These are phyloP conservation scores for Bonia amplexicaulis DNA, from an alignment of 176 grass and related monocot genomes.

Conservation along the genomic window DNA sequence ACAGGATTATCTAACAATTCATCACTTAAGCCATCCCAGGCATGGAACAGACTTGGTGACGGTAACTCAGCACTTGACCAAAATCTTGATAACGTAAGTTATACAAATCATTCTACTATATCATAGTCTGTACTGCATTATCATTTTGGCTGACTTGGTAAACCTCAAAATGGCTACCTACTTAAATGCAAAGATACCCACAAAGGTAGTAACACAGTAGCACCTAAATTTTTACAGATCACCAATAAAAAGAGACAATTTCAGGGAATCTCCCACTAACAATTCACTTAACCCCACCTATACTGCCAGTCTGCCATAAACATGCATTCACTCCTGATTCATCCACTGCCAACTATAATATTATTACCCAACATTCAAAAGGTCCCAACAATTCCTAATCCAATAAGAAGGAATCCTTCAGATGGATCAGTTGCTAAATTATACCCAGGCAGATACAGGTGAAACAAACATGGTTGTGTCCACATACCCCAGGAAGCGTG, in stretches of 20 bases:
- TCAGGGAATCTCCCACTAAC: not conserved
- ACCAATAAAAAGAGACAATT: not conserved
- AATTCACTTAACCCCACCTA: slow-evolving; percentile 7
- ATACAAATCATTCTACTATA: not conserved
- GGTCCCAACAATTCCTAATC: not conserved
- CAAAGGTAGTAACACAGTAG: not conserved
- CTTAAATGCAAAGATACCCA: not conserved
- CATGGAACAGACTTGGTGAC: not conserved
- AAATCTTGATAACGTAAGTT: not conserved
- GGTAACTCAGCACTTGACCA: not conserved
- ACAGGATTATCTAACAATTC: not conserved
- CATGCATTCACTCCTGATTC: not conserved
- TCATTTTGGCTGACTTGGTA: not conserved
- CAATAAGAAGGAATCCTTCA: not conserved
- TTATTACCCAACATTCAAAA: slow-evolving; percentile 12
- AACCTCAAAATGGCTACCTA: not conserved
- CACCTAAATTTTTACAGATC: not conserved
- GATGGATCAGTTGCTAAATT: slow-evolving; percentile 1
- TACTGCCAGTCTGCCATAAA: not conserved
- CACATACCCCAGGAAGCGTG: slow-evolving; percentile 77
- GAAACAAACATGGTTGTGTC: not conserved
- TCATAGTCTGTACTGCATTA: not conserved
- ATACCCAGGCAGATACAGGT: not conserved
- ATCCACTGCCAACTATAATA: not conserved
- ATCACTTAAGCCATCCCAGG: not conserved